phyloP scores from a whole-genome alignment of 2,329 filamentous ascomycete species.

The Diaporthe sp. region DNA sequence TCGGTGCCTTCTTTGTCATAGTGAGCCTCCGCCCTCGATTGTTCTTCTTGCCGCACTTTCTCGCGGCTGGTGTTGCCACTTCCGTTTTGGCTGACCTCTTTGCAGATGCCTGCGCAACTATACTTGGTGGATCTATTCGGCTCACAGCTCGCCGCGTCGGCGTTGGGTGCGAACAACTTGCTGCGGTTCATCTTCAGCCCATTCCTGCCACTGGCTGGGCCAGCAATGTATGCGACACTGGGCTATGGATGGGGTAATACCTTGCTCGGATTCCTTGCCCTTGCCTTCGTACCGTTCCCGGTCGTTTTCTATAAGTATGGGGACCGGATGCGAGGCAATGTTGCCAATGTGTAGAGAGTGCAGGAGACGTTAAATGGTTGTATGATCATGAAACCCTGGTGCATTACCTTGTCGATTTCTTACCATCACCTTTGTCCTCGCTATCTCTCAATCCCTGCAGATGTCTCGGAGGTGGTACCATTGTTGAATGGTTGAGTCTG shows the following conservation, averaged over 20 bases:
- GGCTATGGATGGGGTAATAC: conserved; percentile 41
- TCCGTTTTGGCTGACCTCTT: conserved; percentile 44
- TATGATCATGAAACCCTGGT: neutral
- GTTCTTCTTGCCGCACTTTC: too few species aligned
- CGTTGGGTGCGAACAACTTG: conserved; percentile 49
- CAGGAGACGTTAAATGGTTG: neutral
- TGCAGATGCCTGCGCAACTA: conserved; percentile 37
- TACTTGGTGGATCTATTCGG: conserved; percentile 67
- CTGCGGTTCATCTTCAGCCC: conserved; percentile 67
- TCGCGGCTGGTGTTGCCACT: neutral
- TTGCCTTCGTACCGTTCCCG: conserved; percentile 53
- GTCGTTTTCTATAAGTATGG: conserved; percentile 50
- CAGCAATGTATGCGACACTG: conserved; percentile 30
- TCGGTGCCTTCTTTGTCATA: conserved; percentile 45
- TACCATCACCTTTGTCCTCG: neutral
- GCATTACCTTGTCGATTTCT: too few species aligned
- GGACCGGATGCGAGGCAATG: conserved; percentile 42
- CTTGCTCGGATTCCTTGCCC: conserved; percentile 50
- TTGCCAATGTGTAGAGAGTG: conserved; percentile 4
- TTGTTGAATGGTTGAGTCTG: neutral
- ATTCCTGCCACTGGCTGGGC: conserved; percentile 67
- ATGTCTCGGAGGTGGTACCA: neutral
- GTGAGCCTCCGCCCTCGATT: conserved; percentile 42
- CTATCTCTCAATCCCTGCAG: neutral
- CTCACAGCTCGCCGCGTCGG: conserved; percentile 47